Evolutionary conservation across 2,329 filamentous ascomycete species (phyloP).

Genomic region (Stagonosporopsis tanaceti): DNA sequence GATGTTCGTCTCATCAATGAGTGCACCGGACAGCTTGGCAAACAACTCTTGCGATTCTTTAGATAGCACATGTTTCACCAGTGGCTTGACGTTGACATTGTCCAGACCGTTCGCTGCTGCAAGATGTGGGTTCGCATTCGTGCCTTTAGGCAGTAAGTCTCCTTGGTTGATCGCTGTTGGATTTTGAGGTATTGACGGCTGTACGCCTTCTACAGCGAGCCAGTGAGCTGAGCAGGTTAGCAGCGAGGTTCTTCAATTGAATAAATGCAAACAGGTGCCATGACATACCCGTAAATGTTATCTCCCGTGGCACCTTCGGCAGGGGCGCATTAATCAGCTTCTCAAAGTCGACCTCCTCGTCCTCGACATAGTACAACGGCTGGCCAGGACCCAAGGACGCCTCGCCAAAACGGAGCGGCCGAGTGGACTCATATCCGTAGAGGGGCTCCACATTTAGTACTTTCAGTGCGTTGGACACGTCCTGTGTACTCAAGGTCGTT

Average conservation of each 20-base stretch:
- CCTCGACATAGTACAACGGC: conserved; percentile 95
- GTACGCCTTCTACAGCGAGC: conserved; percentile 96
- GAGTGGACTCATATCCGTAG: conserved; percentile 93
- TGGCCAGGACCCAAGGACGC: conserved; percentile 92
- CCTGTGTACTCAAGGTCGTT: conserved; percentile 86
- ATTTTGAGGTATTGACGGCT: conserved; percentile 96
- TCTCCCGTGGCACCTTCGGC: conserved; percentile 92
- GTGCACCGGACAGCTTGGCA: conserved; percentile 88
- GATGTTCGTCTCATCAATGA: conserved; percentile 87
- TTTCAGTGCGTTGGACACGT: conserved; percentile 84
- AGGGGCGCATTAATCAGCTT: conserved; percentile 97
- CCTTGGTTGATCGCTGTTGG: conserved; percentile 86
- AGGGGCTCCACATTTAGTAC: conserved; percentile 92
- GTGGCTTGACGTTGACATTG: conserved; percentile 82
- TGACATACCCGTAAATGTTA: conserved; percentile 81
- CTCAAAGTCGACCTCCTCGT: conserved; percentile 98
- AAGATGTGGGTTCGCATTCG: conserved; percentile 84
- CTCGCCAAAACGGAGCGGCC: conserved; percentile 89
- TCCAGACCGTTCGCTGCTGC: conserved; percentile 85
- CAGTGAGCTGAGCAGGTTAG: conserved; percentile 75
- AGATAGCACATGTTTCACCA: conserved; percentile 94
- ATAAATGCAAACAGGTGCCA: neutral
- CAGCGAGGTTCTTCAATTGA: neutral
- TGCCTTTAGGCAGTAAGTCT: conserved; percentile 88
- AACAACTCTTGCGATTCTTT: conserved; percentile 98